These are phyloP conservation scores for Beauveria sp. DNA, from an alignment of 2,329 filamentous ascomycete genomes.

Conservation along the genomic window DNA sequence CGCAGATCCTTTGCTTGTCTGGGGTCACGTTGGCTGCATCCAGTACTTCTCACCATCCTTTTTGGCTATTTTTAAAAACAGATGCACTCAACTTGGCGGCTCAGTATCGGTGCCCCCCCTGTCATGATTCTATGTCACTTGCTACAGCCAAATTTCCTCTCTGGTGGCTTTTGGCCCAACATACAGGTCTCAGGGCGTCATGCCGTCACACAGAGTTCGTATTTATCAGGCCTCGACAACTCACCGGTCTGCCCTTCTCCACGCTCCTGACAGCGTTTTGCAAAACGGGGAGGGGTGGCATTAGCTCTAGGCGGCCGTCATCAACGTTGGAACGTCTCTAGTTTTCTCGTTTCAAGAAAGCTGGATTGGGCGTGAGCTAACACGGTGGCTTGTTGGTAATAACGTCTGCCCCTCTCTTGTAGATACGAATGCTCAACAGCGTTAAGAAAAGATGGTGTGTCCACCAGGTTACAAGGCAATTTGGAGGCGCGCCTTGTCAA, in stretches of 20 bases:
- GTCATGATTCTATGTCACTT: neutral
- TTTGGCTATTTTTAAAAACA: neutral
- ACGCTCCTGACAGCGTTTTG: neutral
- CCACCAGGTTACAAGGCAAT: neutral
- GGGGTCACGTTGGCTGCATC: no score
- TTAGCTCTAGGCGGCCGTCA: neutral
- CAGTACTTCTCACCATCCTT: no score
- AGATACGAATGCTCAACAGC: neutral
- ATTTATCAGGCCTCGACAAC: neutral
- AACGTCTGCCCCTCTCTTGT: neutral
- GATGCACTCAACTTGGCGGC: neutral
- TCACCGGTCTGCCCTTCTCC: neutral
- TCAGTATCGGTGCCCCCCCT: no score
- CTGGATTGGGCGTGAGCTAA: neutral
- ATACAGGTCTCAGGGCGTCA: neutral
- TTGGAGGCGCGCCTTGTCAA: neutral
- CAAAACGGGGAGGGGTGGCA: neutral
- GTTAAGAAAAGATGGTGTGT: slow-evolving; percentile 1
- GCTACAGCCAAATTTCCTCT: neutral
- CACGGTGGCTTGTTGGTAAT: neutral
- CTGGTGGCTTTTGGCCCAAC: neutral
- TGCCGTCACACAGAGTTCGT: neutral
- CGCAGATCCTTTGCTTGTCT: no score
- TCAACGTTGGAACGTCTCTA: neutral
- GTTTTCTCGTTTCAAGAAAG: neutral